A percentile compares a stretch with the other conserved stretches of the same genome.
Evolutionary conservation across 305 asterid genomes (phyloP).

Genomic region (Fraxinus xanthoxyloides): DNA sequence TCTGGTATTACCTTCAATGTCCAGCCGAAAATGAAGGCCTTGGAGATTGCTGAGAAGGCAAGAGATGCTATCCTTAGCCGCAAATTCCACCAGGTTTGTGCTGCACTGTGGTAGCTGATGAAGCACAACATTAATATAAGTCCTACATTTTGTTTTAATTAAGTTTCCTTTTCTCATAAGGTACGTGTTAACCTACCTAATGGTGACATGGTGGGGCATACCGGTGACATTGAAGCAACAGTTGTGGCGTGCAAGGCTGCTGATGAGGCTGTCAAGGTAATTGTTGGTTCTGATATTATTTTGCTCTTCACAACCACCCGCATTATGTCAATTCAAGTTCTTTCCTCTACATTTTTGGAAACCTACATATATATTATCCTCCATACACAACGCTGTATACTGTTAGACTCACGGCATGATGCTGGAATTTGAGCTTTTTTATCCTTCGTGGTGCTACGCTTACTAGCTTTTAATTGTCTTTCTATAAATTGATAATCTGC

Average conservation of each 20-base stretch:
- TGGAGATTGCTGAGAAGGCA: conserved; percentile 91
- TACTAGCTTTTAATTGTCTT: background rate
- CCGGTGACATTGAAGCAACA: conserved; percentile 92
- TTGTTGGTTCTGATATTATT: background rate
- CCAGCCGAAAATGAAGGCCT: conserved; percentile 90
- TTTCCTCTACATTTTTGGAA: background rate
- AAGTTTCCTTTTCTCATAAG: conserved; percentile 29
- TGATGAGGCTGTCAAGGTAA: conserved; percentile 95
- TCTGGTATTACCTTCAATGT: conserved; percentile 85
- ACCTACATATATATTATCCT: background rate
- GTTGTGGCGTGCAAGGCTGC: conserved; percentile 92
- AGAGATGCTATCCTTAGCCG: conserved; percentile 83
- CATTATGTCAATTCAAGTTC: background rate
- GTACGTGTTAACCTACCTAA: conserved; percentile 91
- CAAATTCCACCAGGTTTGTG: conserved; percentile 80
- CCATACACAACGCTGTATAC: background rate
- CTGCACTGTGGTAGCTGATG: background rate
- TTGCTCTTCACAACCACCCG: background rate
- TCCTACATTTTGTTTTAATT: background rate
- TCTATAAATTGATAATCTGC: background rate
- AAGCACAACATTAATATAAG: background rate
- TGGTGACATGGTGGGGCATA: conserved; percentile 97
- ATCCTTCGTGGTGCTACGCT: background rate
- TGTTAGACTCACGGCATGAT: background rate
- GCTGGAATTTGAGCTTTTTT: background rate